phyloP scores from a whole-genome alignment of 805 yeast species.

The Candida insectorum region DNA sequence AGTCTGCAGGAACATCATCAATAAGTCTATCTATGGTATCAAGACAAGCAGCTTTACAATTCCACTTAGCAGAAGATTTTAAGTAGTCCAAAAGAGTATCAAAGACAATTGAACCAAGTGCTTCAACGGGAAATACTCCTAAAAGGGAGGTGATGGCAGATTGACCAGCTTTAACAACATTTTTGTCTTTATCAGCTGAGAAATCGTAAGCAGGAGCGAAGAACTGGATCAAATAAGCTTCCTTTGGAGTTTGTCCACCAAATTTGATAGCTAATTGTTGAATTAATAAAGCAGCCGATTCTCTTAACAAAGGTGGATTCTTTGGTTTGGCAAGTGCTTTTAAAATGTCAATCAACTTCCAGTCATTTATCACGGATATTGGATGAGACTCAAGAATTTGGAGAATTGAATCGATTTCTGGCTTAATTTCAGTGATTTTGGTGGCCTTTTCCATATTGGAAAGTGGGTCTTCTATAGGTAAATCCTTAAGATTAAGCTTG shows the following conservation, averaged over 20 bases:
- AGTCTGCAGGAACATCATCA: slow-evolving; percentile 79
- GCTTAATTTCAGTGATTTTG: slow-evolving; percentile 52
- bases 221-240: slow-evolving; percentile 66
- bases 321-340: slow-evolving; percentile 70
- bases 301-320: slow-evolving; percentile 71
- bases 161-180: slow-evolving; percentile 84
- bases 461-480: slow-evolving; percentile 66
- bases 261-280: slow-evolving; percentile 56
- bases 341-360: slow-evolving; percentile 63
- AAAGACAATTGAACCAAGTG: slow-evolving; percentile 67
- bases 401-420: slow-evolving; percentile 52
- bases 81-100: slow-evolving; percentile 61
- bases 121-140: slow-evolving; percentile 72
- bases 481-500: slow-evolving; percentile 49
- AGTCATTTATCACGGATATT: slow-evolving; percentile 47
- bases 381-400: slow-evolving; percentile 45
- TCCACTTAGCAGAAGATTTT: slow-evolving; percentile 88
- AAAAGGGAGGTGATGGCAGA: slow-evolving; percentile 67
- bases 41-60: slow-evolving; percentile 78
- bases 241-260: slow-evolving; percentile 68
- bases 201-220: slow-evolving; percentile 66
- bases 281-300: slow-evolving; percentile 65
- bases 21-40: slow-evolving; percentile 68
- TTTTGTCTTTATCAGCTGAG: slow-evolving; percentile 81
- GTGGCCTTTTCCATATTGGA: slow-evolving; percentile 48